A percentile compares a stretch with the other conserved stretches of the same genome.
phyloP scores from a whole-genome alignment of 768 basidiomycete genomes.

The Xerocomellus chrysenteron region DNA sequence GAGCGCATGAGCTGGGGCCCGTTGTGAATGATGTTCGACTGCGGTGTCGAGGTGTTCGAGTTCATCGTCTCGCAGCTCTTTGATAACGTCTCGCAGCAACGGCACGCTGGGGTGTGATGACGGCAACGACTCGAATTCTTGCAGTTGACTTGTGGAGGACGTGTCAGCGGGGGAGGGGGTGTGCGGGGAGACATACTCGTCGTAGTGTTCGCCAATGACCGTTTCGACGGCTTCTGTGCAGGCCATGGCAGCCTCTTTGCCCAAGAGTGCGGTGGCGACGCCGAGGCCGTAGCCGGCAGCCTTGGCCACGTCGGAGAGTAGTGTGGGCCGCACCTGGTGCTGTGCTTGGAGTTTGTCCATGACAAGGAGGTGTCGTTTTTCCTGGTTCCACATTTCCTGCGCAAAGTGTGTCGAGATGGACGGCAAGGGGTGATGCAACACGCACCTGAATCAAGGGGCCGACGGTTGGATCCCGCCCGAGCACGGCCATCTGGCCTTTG shows the following conservation, averaged over 20 bases:
- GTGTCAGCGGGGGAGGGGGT: constrained; percentile 3
- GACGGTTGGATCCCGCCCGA: constrained; percentile 55
- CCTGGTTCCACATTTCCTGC: constrained; percentile 98
- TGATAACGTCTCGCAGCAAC: constrained; percentile 66
- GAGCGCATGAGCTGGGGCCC: constrained; percentile 88
- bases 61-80: constrained; percentile 92
- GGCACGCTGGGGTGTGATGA: constrained; percentile 76
- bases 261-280: constrained; percentile 80
- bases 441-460: constrained; percentile 74
- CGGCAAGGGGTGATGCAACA: constrained; percentile 4
- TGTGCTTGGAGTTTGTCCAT: constrained; percentile 85
- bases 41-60: constrained; percentile 92
- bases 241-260: constrained; percentile 95
- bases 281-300: constrained; percentile 86
- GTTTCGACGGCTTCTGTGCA: constrained; percentile 98
- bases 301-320: constrained; percentile 82
- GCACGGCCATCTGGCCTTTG: constrained; percentile 76
- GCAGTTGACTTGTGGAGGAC: constrained; percentile 64
- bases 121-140: constrained; percentile 62
- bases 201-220: constrained; percentile 97
- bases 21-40: constrained; percentile 82
- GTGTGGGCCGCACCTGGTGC: constrained; percentile 80
- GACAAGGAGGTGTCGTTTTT: constrained; percentile 85
- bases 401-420: background rate
- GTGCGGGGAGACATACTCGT: constrained; percentile 68